Conservation (phyloP, 148 eudicot species). For the Cornus florida region DNA sequence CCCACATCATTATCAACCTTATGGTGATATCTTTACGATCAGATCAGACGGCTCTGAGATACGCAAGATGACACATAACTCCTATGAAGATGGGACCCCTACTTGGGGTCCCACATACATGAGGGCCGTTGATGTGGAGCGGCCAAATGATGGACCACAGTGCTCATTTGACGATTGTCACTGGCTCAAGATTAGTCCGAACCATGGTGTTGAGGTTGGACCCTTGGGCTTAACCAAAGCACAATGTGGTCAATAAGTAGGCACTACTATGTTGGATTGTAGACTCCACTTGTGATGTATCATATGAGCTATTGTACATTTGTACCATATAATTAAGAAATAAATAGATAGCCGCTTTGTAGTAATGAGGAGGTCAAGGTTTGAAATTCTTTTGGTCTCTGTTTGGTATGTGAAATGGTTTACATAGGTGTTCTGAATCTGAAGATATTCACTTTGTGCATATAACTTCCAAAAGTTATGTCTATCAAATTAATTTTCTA, state of each 20-base stretch:
- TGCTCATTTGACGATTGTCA: slow-evolving; percentile 74
- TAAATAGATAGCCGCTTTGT: no score
- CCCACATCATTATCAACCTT: slow-evolving; percentile 86
- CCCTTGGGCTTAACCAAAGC: background rate
- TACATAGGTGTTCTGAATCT: no score
- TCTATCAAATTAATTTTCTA: no score
- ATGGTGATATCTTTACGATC: slow-evolving; percentile 70
- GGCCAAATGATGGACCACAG: slow-evolving; percentile 32
- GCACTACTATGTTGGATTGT: background rate
- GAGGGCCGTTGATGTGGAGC: slow-evolving; percentile 37
- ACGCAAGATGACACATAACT: slow-evolving; percentile 71
- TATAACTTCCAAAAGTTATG: no score
- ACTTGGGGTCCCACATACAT: slow-evolving; percentile 66
- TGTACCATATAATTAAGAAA: no score
- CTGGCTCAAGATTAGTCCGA: slow-evolving; percentile 50
- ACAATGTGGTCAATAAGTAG: slow-evolving; percentile 26
- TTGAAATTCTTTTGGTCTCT: no score
- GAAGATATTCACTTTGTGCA: no score
- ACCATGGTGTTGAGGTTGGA: background rate
- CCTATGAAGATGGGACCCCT: slow-evolving; percentile 92
- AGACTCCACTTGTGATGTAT: no score
- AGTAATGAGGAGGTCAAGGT: no score
- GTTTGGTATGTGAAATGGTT: no score
- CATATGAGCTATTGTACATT: no score
- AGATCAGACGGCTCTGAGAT: slow-evolving; percentile 61